Conservation (phyloP, 192 early-diverging fungal genomes). For the Glomus cerebriforme region DNA sequence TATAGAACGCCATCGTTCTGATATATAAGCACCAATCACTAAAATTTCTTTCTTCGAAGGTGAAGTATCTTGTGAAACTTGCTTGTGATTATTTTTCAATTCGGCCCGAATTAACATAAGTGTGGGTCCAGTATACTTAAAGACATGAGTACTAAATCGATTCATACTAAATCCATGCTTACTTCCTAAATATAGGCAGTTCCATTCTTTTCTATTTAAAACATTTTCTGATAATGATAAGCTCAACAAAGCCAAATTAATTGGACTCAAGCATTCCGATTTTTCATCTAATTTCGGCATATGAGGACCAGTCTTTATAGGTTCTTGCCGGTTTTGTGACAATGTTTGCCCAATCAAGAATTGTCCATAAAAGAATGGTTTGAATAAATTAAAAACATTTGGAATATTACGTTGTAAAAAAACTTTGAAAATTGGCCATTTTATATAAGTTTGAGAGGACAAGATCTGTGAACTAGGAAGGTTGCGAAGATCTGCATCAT, state of each 20-base stretch:
- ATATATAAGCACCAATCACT: slow-evolving; percentile 50
- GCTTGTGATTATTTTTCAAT: not conserved
- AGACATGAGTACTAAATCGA: slow-evolving; percentile 52
- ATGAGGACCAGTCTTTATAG: not conserved
- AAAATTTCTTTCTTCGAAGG: slow-evolving; percentile 28
- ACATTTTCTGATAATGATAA: slow-evolving; percentile 45
- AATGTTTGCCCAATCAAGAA: slow-evolving; percentile 45
- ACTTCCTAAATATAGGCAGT: slow-evolving; percentile 48
- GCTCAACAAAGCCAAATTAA: slow-evolving; percentile 39
- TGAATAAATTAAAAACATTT: slow-evolving; percentile 42
- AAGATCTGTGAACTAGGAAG: not conserved
- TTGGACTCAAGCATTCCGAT: slow-evolving; percentile 42
- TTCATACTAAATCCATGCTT: slow-evolving; percentile 60
- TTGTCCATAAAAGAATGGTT: slow-evolving; percentile 47
- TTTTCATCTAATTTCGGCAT: slow-evolving; percentile 19
- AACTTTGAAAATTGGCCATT: slow-evolving; percentile 16
- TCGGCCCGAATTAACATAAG: slow-evolving; percentile 44
- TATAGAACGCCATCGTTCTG: slow-evolving; percentile 51
- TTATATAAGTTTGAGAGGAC: not conserved
- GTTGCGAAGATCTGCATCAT: not conserved
- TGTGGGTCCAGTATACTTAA: slow-evolving; percentile 59
- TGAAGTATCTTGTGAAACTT: not conserved
- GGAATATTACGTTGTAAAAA: slow-evolving; percentile 42
- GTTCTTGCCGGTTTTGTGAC: slow-evolving; percentile 10
- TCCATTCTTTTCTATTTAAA: slow-evolving; percentile 38